phyloP scores from a whole-genome alignment of 192 early-diverging fungal species.

The Geosiphon pyriformis region DNA sequence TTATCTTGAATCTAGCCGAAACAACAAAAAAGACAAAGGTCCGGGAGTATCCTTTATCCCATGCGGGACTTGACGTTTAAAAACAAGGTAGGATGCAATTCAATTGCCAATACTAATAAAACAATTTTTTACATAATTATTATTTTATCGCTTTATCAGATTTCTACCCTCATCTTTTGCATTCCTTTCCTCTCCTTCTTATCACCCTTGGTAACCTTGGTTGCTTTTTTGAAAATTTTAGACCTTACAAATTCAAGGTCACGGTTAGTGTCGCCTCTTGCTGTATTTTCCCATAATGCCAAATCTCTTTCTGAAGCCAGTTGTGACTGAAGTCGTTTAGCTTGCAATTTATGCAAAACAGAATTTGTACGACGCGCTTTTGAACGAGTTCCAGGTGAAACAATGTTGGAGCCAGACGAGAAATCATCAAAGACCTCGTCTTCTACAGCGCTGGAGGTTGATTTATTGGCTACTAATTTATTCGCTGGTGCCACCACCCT shows the following conservation, averaged over 20 bases:
- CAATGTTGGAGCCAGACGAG: neutral
- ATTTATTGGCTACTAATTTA: neutral
- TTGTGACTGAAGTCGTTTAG: constrained; percentile 6
- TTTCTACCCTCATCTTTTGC: neutral
- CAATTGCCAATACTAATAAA: no score
- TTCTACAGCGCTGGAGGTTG: neutral
- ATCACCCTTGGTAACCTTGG: neutral
- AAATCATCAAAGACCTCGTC: neutral
- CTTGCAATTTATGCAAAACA: constrained; percentile 3
- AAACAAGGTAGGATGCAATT: no score
- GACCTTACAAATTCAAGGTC: constrained; percentile 17
- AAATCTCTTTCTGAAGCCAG: neutral
- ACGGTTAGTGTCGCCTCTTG: constrained; percentile 18
- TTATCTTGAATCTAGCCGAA: no score
- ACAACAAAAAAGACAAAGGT: no score
- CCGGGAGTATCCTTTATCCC: no score
- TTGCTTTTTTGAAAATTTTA: constrained; percentile 18
- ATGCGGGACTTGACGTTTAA: no score
- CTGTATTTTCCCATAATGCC: neutral
- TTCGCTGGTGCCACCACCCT: neutral
- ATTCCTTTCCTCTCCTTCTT: neutral
- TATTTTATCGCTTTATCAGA: neutral
- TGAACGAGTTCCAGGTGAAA: neutral
- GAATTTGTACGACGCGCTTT: constrained; percentile 11
- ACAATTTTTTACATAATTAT: neutral